A percentile compares a stretch with the other conserved stretches of the same genome.
phyloP scores from a whole-genome alignment of 2,329 filamentous ascomycete species.

The Thyridium curvatum region DNA sequence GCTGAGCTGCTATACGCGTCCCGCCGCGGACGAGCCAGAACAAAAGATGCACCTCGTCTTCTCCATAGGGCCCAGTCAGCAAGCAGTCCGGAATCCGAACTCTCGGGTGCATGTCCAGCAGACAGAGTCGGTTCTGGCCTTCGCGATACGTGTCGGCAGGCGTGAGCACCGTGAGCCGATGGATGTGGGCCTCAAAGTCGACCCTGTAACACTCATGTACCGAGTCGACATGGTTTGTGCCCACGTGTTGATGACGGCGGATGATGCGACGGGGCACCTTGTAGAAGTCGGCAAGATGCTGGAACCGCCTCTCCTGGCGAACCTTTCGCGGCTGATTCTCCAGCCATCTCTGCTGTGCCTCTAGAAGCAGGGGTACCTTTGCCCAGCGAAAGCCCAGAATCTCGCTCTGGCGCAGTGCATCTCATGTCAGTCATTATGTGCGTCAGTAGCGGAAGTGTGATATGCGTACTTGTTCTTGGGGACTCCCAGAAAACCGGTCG shows the following conservation, averaged over 20 bases:
- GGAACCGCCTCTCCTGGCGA: neutral
- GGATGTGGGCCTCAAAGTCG: neutral
- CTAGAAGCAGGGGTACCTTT: constrained; percentile 7
- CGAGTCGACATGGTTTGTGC: neutral
- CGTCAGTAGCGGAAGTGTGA: constrained; percentile 1
- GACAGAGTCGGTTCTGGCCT: neutral
- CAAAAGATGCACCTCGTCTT: constrained; percentile 12
- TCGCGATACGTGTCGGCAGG: neutral
- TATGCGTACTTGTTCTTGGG: constrained; percentile 34
- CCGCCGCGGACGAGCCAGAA: constrained; percentile 21
- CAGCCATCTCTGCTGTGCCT: constrained; percentile 11
- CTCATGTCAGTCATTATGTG: neutral
- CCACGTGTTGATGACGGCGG: neutral
- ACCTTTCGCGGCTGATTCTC: neutral
- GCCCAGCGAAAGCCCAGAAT: constrained; percentile 9
- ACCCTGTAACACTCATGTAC: neutral
- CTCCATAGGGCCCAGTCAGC: constrained; percentile 14
- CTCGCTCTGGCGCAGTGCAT: neutral
- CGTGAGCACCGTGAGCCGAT: neutral
- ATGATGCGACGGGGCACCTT: neutral
- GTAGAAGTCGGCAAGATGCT: neutral
- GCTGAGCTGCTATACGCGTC: constrained; percentile 8
- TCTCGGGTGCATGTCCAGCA: constrained; percentile 16
- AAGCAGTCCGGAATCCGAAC: constrained; percentile 17
- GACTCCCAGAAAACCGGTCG: constrained; percentile 25